Evolutionary conservation across 1,284 basidiomycete genomes (phyloP).

Genomic region (Pascua guehoae): DNA sequence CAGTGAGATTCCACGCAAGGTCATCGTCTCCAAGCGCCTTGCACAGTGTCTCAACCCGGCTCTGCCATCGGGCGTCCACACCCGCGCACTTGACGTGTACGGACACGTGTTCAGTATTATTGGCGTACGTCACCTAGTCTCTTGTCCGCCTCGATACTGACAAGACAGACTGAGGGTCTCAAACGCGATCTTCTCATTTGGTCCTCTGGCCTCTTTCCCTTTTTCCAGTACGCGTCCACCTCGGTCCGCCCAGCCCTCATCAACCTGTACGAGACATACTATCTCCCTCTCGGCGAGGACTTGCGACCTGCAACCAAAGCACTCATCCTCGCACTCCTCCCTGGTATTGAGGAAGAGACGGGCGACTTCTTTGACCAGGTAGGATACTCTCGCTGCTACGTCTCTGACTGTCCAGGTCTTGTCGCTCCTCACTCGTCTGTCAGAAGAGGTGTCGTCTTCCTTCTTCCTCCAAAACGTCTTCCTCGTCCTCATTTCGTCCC

Average conservation of each 20-base stretch:
- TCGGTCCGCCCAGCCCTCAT: slow-evolving; percentile 87
- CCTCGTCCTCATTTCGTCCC: slow-evolving; percentile 87
- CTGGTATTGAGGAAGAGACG: slow-evolving; percentile 91
- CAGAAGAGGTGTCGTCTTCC: slow-evolving; percentile 71
- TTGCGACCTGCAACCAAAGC: slow-evolving; percentile 90
- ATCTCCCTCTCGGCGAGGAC: slow-evolving; percentile 75
- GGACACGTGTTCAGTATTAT: slow-evolving; percentile 83
- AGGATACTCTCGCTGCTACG: slow-evolving; percentile 14
- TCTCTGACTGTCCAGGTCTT: slow-evolving; percentile 60
- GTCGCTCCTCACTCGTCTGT: slow-evolving; percentile 72
- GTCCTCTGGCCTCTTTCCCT: slow-evolving; percentile 95
- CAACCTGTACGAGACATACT: slow-evolving; percentile 83
- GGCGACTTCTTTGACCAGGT: slow-evolving; percentile 96
- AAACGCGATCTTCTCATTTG: slow-evolving; percentile 84
- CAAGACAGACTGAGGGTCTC: slow-evolving; percentile 72
- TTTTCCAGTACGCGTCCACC: slow-evolving; percentile 96
- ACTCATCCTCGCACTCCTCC: slow-evolving; percentile 85
- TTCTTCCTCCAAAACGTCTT: slow-evolving; percentile 96
- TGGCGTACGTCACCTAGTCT: slow-evolving; percentile 60
- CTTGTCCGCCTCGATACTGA: not conserved
- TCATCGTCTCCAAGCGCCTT: slow-evolving; percentile 90
- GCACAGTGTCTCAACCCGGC: slow-evolving; percentile 97
- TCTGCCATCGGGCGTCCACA: slow-evolving; percentile 92
- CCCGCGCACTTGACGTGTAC: slow-evolving; percentile 93
- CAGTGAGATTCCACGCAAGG: slow-evolving; percentile 91